Base-by-base conservation (phyloP, 2,329 filamentous ascomycete genomes). In the Alternaria burnsii region DNA sequence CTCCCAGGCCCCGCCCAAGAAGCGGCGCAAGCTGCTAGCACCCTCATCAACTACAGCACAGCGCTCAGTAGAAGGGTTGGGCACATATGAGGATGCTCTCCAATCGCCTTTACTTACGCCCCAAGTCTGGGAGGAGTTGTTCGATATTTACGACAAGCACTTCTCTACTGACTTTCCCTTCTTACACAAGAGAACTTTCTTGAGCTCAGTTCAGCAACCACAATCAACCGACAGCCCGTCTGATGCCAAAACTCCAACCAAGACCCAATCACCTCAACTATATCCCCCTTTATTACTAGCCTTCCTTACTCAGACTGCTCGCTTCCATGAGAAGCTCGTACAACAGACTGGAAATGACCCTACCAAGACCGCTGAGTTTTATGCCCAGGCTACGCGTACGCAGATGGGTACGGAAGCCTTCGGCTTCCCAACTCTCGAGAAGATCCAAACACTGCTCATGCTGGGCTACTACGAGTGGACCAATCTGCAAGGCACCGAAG, bases 121-220 rank as follows among this genome's bases (percentile, higher is more conserved):
- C 32, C 82, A 87, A 51, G 77, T 91, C 5, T 93, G 90, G 90
- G 85, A 85, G 41, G 86, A 91, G 69, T 79, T 92, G 38, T 89
- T 91, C 68, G 86, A 87, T 67, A 86, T 91, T 28, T 92, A 89
- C 75, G 87, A 89, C 68, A 82, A 88, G 42, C 89, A 93, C 72
- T 92, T 89, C 73, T 88, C 88, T 0, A 88, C 89, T 1, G 90
- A 92, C 71, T 82, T 93, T 40, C 87, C 90, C 0, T 93, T 93
- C 70, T 75, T 93, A 8, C 90, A 92, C 71, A 81, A 89, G 5
- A 85, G 87, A 2, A 89, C 86, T 0, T 86, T 92, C 65, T 77
- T 86, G 55, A 79, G 81, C 48, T 58, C 59, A 7, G 60, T 75
- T 4, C 58, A 66, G 46, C 63, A 63, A 18, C 62, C 59, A 9